Percentiles rank a stretch among this genome's conserved stretches.
Evolutionary conservation across 1,284 basidiomycete genomes (phyloP).

Genomic region (Laetiporus sulphureus): DNA sequence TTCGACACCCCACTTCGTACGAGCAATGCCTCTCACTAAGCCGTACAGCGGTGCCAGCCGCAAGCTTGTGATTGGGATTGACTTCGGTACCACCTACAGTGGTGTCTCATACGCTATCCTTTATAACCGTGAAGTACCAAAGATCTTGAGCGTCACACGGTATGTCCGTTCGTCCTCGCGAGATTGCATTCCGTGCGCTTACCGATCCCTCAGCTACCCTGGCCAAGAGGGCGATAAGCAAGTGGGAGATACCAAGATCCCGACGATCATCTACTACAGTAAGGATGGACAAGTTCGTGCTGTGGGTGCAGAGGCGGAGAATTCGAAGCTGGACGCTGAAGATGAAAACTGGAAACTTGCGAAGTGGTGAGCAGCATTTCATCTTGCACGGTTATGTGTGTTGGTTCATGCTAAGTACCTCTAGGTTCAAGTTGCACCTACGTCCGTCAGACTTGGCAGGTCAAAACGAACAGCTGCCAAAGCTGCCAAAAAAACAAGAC

Average conservation of each 20-base stretch:
- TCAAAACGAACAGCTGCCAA: conserved; percentile 27
- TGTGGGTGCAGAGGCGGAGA: conserved; percentile 47
- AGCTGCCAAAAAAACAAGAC: conserved; percentile 40
- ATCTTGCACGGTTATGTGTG: neutral
- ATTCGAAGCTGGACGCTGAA: conserved; percentile 34
- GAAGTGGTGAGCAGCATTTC: conserved; percentile 34
- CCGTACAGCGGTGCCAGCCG: conserved; percentile 14
- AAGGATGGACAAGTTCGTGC: conserved; percentile 36
- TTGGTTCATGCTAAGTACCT: neutral
- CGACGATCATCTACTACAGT: conserved; percentile 49
- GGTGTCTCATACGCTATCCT: conserved; percentile 40
- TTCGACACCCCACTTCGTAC: too few relatives aligned
- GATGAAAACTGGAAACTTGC: conserved; percentile 41
- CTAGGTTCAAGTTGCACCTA: conserved; percentile 55
- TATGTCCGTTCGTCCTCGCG: conserved; percentile 12
- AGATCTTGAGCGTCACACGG: conserved; percentile 40
- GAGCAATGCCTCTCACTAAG: conserved; percentile 1
- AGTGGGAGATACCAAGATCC: conserved; percentile 44
- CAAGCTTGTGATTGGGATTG: conserved; percentile 41
- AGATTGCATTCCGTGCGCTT: too few relatives aligned
- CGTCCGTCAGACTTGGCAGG: conserved; percentile 24
- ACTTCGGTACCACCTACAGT: conserved; percentile 48
- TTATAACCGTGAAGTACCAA: conserved; percentile 41
- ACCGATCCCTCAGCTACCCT: conserved; percentile 36
- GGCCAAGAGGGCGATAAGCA: conserved; percentile 29